Base-by-base conservation (phyloP, 345 rosid genomes). In the Lepidium didymum region DNA sequence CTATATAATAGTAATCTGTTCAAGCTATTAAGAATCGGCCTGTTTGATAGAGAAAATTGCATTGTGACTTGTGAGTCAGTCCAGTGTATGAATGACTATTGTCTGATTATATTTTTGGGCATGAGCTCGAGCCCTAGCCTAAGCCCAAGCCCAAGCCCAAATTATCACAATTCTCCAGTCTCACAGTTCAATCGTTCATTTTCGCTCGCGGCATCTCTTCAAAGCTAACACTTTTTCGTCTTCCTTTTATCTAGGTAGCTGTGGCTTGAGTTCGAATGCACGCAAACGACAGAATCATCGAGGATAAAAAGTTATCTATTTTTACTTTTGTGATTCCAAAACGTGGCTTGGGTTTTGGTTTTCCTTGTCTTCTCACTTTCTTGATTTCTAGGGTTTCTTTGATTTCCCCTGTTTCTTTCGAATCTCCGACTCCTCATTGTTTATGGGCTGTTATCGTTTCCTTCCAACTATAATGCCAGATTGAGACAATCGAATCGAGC, bases 211-310 rank as follows among this genome's bases (percentile, higher is more conserved):
- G 8, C 40, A 35, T 47, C 57, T 36, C 19, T 53, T 31, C 16
- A 36, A 59, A 50, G 43, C 9, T 59, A 8, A 29, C 67, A 59
- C 52, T 34, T 25, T 61, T 67, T 60, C 36, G 38, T 50, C 31
- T 27, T 1, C 6, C 6, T 27, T 27, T 27, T 27, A 27, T 27
- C 31, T 27, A 27, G 31, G 31, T 27, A 27, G 31, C 31, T 15
- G 47, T 62, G 29, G 54, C 62, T 27, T 35, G 56, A 43, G 69
- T 62, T 71, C 69, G 50, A 71, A 71, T 45, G n/a, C 69, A 71
- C 62, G 57, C 69, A 62, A 62, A 19, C 18, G 15, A 62, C 56
- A 46, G 4, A 55, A 62, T 45, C 69, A 35, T 16, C 42, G 27
- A 35, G 14, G 10, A 35, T 23, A 55, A 44, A 52, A 13, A 42